Base-by-base conservation (phyloP, 164 flowering plant genomes). In the Warburgia ugandensis region DNA sequence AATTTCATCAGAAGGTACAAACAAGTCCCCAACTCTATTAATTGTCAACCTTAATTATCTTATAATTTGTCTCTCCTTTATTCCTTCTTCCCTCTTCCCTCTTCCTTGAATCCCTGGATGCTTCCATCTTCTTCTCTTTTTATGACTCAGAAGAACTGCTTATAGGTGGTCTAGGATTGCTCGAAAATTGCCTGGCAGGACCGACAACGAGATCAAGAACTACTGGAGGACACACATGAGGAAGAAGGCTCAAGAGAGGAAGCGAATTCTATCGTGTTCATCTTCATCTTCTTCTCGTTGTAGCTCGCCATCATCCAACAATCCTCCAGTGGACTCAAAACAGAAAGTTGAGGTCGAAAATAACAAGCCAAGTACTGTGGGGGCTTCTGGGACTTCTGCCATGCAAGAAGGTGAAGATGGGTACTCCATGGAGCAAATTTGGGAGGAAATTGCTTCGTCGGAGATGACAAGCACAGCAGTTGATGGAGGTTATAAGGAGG, bases 211-310 rank as follows among this genome's bases (percentile, higher is more conserved):
- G 76, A 88, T 92, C 44, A 92, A 92, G 85, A 92, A 92, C 50
- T 92, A 92, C 29, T 92, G 98, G 98, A 77, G 96, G 40, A 87
- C 98, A 20, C 83, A 85, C 51, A 85, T 77, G 94, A 65, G 98
- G 65, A 92, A 85, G 58, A 77, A 78, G 56, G 96, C 94, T 59
- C 95, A 88, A 69, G 94, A 90, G 55, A 73, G 65, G 57, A 83
- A 73, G 62, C 65, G 65, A 16, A 69, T 61, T 8, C 14, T 43
- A 6, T 68, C 80, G 12, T 63, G 73, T 20, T 64, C 78, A 7
- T 39, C 60, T 3, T 66, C 78, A 0, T 58, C 83, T 2, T 69
- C 86, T n/a, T 68, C 77, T 4, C 58, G 58, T 13, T 52, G 59
- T 37, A 47, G 43, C 14, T 70, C 81, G 2, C 55, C 80, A 1